Conservation (phyloP, 805 yeast genomes). For the Metschnikowia borealis region DNA sequence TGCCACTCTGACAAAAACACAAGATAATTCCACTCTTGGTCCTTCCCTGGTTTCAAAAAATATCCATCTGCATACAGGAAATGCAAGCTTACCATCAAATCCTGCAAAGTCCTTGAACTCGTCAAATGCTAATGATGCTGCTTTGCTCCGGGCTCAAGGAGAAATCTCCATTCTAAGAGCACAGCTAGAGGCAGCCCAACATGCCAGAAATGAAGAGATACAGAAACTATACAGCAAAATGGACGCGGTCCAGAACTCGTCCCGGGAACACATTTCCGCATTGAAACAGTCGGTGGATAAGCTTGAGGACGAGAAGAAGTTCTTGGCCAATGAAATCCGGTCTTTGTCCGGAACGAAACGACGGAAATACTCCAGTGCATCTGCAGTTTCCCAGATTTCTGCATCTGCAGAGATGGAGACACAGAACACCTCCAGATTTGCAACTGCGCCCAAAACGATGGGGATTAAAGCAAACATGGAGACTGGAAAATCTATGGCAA, state of each 20-base stretch:
- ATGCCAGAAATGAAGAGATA: constrained; percentile 37
- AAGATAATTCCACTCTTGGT: background rate
- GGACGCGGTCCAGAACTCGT: constrained; percentile 16
- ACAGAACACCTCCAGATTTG: background rate
- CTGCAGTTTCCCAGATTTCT: background rate
- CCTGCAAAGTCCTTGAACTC: no score
- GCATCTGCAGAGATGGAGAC: background rate
- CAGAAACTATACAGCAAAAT: constrained; percentile 18
- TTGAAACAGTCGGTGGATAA: constrained; percentile 32
- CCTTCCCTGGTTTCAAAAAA: background rate
- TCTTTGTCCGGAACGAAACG: constrained; percentile 21
- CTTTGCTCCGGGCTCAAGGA: constrained; percentile 59
- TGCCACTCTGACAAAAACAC: constrained; percentile 27
- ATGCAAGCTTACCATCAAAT: background rate
- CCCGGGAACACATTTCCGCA: constrained; percentile 30
- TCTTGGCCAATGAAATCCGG: constrained; percentile 36
- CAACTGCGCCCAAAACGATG: background rate
- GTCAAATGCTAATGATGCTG: background rate
- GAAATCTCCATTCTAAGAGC: constrained; percentile 76
- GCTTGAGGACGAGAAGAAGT: constrained; percentile 42
- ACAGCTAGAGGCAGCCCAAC: constrained; percentile 49
- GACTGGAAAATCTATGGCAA: background rate
- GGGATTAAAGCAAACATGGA: background rate
- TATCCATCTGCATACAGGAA: constrained; percentile 6
- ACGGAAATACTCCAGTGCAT: constrained; percentile 9